Evolutionary conservation across 768 basidiomycete genomes (phyloP).

Genomic region (Austroboletus festivus): DNA sequence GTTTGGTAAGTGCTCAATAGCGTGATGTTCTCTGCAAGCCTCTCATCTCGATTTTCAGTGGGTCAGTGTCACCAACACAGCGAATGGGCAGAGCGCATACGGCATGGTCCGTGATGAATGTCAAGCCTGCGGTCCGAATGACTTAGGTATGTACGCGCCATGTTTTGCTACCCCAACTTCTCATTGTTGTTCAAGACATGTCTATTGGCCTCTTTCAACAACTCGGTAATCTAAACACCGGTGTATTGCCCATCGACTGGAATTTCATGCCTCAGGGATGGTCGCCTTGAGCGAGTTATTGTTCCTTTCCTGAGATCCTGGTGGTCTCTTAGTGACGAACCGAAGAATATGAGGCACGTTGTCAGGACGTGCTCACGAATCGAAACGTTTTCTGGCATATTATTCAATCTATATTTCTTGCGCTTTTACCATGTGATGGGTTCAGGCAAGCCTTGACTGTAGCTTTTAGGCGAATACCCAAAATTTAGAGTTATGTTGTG

Average conservation of each 20-base stretch:
- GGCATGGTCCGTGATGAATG: conserved; percentile 59
- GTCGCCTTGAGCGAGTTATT: conserved; percentile 33
- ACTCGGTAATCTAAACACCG: conserved; percentile 45
- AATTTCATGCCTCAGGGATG: conserved; percentile 51
- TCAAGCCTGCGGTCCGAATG: conserved; percentile 45
- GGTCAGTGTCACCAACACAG: conserved; percentile 58
- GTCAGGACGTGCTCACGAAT: conserved; percentile 20
- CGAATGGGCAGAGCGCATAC: conserved; percentile 47
- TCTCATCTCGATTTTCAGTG: conserved; percentile 39
- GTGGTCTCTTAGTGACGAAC: conserved; percentile 6
- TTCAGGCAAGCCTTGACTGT: conserved; percentile 20
- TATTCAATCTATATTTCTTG: conserved; percentile 13
- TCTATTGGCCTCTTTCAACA: conserved; percentile 58
- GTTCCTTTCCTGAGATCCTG: conserved; percentile 2
- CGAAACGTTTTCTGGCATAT: conserved; percentile 22
- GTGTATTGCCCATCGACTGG: conserved; percentile 58
- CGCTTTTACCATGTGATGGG: conserved; percentile 9
- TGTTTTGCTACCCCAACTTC: not conserved
- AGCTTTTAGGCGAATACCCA: conserved; percentile 9
- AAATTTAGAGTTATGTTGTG: conserved; percentile 19
- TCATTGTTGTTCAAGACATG: conserved; percentile 49
- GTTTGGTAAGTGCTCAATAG: conserved; percentile 50
- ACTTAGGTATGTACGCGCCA: conserved; percentile 49
- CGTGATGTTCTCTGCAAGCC: not conserved
- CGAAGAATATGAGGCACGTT: conserved; percentile 8